Evolutionary conservation across 2,329 filamentous ascomycete species (phyloP).

Genomic region (Podosphaera aphanis): DNA sequence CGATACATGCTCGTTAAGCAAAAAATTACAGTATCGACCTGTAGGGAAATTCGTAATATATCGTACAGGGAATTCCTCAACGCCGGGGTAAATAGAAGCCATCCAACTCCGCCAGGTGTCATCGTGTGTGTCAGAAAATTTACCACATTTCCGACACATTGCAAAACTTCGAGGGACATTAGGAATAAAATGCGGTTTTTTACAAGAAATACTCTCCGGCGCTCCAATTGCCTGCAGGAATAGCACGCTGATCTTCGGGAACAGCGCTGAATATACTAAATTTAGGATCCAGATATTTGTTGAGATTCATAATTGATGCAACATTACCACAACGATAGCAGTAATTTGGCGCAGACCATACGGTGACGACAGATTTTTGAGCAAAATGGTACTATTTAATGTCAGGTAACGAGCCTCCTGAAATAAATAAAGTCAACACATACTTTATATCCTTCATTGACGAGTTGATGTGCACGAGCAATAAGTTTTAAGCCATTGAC

Average conservation of each 20-base stretch:
- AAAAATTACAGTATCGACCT: too few relatives aligned
- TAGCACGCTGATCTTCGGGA: conserved; percentile 62
- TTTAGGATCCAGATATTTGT: conserved; percentile 62
- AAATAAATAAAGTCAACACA: conserved; percentile 2
- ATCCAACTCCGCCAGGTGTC: conserved; percentile 3
- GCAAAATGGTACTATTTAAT: conserved; percentile 58
- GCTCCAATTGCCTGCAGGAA: conserved; percentile 46
- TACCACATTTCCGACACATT: not conserved
- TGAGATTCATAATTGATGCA: conserved; percentile 69
- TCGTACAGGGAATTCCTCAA: conserved; percentile 3
- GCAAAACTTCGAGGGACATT: not conserved
- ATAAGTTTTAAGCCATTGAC: conserved; percentile 51
- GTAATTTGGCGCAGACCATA: conserved; percentile 31
- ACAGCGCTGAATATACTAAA: conserved; percentile 86
- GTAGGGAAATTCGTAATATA: conserved; percentile 1
- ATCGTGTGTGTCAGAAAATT: conserved; percentile 2
- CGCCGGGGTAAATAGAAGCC: conserved; percentile 1
- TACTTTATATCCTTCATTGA: conserved; percentile 55
- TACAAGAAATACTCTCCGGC: conserved; percentile 46
- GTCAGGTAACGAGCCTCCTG: conserved; percentile 14
- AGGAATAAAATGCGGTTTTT: not conserved
- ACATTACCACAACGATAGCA: conserved; percentile 28
- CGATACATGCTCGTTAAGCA: too few relatives aligned
- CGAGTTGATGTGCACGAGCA: conserved; percentile 49
- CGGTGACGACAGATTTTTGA: conserved; percentile 75